Conservation (phyloP, 108 stramenopile genomes). For the Nitzschia inconspicua region DNA sequence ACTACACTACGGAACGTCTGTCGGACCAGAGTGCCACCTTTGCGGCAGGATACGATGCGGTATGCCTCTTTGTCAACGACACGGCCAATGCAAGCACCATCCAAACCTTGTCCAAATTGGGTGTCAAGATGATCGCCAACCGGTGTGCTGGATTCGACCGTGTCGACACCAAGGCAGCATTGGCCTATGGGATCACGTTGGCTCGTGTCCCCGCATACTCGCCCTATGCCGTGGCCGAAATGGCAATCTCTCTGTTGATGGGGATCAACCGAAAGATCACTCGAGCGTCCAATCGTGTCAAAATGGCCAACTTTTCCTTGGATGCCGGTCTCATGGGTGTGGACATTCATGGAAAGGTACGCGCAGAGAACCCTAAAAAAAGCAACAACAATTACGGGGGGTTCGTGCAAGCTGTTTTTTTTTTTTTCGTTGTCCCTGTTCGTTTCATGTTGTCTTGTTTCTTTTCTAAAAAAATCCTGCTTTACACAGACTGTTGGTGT, state of each 20-base stretch:
- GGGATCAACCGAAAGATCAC: slow-evolving; percentile 61
- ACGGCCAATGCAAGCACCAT: slow-evolving; percentile 51
- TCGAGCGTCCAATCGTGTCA: slow-evolving; percentile 54
- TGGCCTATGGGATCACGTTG: slow-evolving; percentile 58
- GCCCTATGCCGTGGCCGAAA: slow-evolving; percentile 84
- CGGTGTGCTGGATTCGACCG: slow-evolving; percentile 76
- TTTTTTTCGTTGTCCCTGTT: slow-evolving; percentile 31
- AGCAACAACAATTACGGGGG: too few relatives aligned
- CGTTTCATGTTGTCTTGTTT: slow-evolving; percentile 31
- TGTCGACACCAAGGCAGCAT: slow-evolving; percentile 67
- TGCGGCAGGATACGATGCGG: slow-evolving; percentile 63
- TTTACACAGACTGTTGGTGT: slow-evolving; percentile 27
- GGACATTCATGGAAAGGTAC: slow-evolving; percentile 68
- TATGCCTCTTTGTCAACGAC: slow-evolving; percentile 82
- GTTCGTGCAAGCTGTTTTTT: too few relatives aligned
- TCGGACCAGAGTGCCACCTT: slow-evolving; percentile 5
- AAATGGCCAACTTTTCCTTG: slow-evolving; percentile 76
- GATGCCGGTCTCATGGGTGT: slow-evolving; percentile 70
- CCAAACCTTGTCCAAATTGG: slow-evolving; percentile 42
- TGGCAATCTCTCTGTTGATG: slow-evolving; percentile 77
- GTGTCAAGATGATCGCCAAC: slow-evolving; percentile 69
- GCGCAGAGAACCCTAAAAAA: too few relatives aligned
- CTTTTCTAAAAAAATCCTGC: too few relatives aligned
- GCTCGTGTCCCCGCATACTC: slow-evolving; percentile 79
- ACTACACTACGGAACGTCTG: slow-evolving; percentile 60